Evolutionary conservation across 1,139 yeast genomes (phyloP).

Genomic region (Taphrina populina): DNA sequence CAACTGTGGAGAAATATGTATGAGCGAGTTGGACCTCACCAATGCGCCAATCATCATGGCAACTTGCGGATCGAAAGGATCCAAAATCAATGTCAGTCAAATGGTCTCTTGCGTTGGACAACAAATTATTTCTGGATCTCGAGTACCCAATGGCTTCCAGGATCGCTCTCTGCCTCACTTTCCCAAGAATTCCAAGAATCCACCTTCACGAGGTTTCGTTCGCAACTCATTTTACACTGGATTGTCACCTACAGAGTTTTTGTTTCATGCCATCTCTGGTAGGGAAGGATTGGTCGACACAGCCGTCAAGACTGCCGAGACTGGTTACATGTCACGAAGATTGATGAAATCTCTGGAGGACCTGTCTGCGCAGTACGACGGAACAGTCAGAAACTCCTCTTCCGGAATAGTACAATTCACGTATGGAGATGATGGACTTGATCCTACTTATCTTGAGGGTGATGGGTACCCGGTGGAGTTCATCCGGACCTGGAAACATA

Average conservation of each 20-base stretch:
- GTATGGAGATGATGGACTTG: slow-evolving; percentile 98
- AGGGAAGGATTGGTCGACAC: slow-evolving; percentile 99
- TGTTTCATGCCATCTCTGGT: slow-evolving; percentile 98
- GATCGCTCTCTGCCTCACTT: slow-evolving; percentile 97
- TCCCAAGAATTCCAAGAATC: slow-evolving; percentile 91
- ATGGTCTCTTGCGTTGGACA: slow-evolving; percentile 99
- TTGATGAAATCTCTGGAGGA: slow-evolving; percentile 98
- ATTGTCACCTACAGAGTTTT: slow-evolving; percentile 90
- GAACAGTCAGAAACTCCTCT: slow-evolving; percentile 90
- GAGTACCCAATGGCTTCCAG: slow-evolving; percentile 99
- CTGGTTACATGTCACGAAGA: slow-evolving; percentile 99
- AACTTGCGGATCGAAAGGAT: slow-evolving; percentile 98
- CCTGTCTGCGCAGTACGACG: slow-evolving; percentile 87
- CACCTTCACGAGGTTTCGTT: slow-evolving; percentile 97
- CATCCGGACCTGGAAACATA: slow-evolving; percentile 88
- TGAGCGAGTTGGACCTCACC: slow-evolving; percentile 79
- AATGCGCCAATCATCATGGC: slow-evolving; percentile 99
- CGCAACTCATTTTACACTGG: slow-evolving; percentile 94
- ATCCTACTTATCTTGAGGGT: slow-evolving; percentile 99
- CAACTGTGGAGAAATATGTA: slow-evolving; percentile 98
- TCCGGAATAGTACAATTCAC: slow-evolving; percentile 97
- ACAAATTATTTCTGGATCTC: slow-evolving; percentile 96
- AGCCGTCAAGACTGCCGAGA: slow-evolving; percentile 98
- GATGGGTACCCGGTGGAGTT: slow-evolving; percentile 96
- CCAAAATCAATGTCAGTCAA: slow-evolving; percentile 95